Percentiles rank a stretch among this genome's conserved stretches.
Conservation (phyloP, 2,329 filamentous ascomycete species). For the Aaosphaeria pasadenensis region DNA sequence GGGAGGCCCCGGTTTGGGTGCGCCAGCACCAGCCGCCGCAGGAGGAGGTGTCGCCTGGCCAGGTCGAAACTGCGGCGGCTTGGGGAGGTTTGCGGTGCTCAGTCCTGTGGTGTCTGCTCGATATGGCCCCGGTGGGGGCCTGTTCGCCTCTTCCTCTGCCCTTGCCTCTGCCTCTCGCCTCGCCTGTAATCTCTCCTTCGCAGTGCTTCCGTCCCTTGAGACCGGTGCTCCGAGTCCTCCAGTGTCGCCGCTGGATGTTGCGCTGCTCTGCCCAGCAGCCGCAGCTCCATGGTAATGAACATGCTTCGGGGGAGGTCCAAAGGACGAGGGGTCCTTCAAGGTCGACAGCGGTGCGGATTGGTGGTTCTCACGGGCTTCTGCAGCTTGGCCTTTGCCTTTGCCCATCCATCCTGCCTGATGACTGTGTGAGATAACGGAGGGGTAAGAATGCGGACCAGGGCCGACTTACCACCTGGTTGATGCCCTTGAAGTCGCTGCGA, state of each 20-base stretch:
- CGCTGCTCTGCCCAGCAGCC: conserved; percentile 36
- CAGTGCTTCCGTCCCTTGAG: conserved; percentile 31
- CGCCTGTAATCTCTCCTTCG: conserved; percentile 36
- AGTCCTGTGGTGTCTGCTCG: conserved; percentile 68
- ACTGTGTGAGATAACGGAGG: background rate
- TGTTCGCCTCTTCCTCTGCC: conserved; percentile 33
- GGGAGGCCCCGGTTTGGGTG: conserved; percentile 44
- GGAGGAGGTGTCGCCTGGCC: conserved; percentile 26
- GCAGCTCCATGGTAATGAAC: conserved; percentile 48
- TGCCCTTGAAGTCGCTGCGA: conserved; percentile 51
- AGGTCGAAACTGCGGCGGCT: conserved; percentile 60
- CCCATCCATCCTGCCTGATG: conserved; percentile 58
- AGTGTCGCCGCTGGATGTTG: conserved; percentile 41
- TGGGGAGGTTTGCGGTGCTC: conserved; percentile 65
- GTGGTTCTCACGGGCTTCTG: conserved; percentile 41
- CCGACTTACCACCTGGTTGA: conserved; percentile 50
- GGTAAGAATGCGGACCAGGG: background rate
- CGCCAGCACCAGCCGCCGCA: conserved; percentile 14
- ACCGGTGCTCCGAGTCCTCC: conserved; percentile 39
- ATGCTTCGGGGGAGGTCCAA: conserved; percentile 76
- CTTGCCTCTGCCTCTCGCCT: conserved; percentile 32
- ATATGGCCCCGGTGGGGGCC: conserved; percentile 61
- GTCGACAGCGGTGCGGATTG: conserved; percentile 63
- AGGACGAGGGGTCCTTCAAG: conserved; percentile 72
- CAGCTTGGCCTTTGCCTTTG: conserved; percentile 48